phyloP scores from a whole-genome alignment of 1,284 basidiomycete species.

The Coniferiporia weirii region DNA sequence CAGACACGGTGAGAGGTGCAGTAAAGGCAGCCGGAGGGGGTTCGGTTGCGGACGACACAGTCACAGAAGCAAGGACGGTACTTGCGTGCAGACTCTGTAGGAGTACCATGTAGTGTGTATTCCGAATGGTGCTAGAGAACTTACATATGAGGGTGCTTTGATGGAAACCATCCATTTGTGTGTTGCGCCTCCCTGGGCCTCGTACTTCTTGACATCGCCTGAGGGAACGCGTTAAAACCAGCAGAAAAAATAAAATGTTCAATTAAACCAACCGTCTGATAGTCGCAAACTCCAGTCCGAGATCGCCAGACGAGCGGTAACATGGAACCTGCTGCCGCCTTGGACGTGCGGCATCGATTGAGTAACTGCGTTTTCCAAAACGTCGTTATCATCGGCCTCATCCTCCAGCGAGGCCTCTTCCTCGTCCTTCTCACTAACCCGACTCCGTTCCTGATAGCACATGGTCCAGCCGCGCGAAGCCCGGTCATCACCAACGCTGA shows the following conservation, averaged over 20 bases:
- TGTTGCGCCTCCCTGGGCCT: constrained; percentile 37
- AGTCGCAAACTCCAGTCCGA: constrained; percentile 62
- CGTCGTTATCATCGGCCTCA: constrained; percentile 14
- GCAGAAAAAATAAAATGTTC: constrained; percentile 8
- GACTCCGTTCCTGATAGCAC: constrained; percentile 42
- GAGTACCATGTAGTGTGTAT: constrained; percentile 7
- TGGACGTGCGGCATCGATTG: constrained; percentile 15
- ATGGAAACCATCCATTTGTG: constrained; percentile 70
- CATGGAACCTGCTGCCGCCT: constrained; percentile 56
- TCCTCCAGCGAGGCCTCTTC: not conserved
- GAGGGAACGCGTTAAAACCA: constrained; percentile 3
- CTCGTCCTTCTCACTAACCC: constrained; percentile 3
- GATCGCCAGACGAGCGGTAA: constrained; percentile 54
- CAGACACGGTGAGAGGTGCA: constrained; percentile 32
- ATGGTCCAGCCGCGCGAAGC: constrained; percentile 32
- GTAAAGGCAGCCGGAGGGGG: constrained; percentile 32
- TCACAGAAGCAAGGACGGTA: constrained; percentile 45
- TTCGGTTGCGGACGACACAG: constrained; percentile 42
- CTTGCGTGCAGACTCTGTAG: constrained; percentile 49
- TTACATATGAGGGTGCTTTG: constrained; percentile 65
- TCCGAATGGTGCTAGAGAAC: constrained; percentile 26
- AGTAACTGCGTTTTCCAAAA: constrained; percentile 1
- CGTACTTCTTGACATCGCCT: constrained; percentile 38
- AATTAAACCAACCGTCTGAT: constrained; percentile 40
- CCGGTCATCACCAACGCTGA: constrained; percentile 18